Evolutionary conservation across 2,329 filamentous ascomycete species (phyloP).

Genomic region (Pseudogymnoascus verrucosus): DNA sequence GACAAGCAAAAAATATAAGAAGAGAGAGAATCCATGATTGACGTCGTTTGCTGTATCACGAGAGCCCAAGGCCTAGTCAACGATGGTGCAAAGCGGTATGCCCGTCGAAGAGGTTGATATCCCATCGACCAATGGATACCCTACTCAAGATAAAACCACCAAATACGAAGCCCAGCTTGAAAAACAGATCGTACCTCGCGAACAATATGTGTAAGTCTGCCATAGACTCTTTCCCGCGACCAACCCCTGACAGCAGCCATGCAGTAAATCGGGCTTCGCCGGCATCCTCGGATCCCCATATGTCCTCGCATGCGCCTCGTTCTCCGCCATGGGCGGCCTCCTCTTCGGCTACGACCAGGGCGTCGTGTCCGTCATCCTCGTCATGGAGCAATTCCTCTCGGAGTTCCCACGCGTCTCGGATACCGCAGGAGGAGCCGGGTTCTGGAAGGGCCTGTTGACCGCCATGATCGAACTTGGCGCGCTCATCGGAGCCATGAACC

Average conservation of each 20-base stretch:
- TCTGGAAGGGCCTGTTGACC: conserved; percentile 32
- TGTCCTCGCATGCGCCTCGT: conserved; percentile 28
- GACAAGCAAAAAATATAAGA: not conserved
- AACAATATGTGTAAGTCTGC: conserved; percentile 2
- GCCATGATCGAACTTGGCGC: conserved; percentile 49
- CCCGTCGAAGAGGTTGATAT: conserved; percentile 3
- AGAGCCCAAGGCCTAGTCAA: conserved; percentile 4
- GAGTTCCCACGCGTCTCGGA: conserved; percentile 29
- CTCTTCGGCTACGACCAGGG: conserved; percentile 37
- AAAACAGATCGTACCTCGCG: not conserved
- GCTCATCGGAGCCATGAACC: conserved; percentile 35
- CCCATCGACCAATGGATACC: not conserved
- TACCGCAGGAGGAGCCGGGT: conserved; percentile 23
- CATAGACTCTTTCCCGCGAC: not conserved
- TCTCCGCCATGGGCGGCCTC: conserved; percentile 32
- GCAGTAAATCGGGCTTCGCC: conserved; percentile 21
- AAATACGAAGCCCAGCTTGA: not conserved
- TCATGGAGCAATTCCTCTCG: conserved; percentile 30
- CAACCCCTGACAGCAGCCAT: not conserved
- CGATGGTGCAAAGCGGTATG: conserved; percentile 6
- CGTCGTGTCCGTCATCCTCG: conserved; percentile 33
- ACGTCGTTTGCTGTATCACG: conserved; percentile 2
- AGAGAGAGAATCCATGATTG: not conserved
- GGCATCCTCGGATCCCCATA: conserved; percentile 29
- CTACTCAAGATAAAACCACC: conserved; percentile 1